Base-by-base conservation (phyloP, 2,329 filamentous ascomycete genomes). In the Rhinocladiella mackenziei region DNA sequence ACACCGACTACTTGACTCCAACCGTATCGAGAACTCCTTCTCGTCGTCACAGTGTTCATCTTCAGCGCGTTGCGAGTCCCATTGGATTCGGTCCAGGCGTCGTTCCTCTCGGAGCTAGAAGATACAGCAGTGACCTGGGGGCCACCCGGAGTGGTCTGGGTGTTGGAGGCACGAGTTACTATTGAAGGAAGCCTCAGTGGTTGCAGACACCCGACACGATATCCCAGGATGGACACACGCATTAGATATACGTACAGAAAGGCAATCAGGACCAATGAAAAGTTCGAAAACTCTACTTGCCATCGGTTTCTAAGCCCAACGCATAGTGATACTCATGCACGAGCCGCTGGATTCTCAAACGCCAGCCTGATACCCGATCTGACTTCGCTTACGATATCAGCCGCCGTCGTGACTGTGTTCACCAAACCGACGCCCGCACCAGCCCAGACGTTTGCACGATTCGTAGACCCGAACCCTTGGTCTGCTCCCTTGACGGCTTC, bases 81-180 rank as follows among this genome's bases (percentile, higher is more conserved):
- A 52, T 58, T 20, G 57, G 57, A 10, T 50, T 57, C 25, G 54
- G 53, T 26, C 42, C 52, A 1, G 53, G 51, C 6, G 33, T 60
- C 29, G 50, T 52, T 31, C 55, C 45, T 7, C 7, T 32, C 14
- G 50, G 50, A 9, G 53, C 43, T 10, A 40, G 53, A n/a, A 51
- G 58, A 34, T 56, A 56, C 37, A 61, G 58, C 38, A 58, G 52
- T 45, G 55, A 59, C 26, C 38, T 61, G 5, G 57, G 58, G 5
- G 53, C 55, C 8, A 57, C 53, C 3, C 55, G 54, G 30, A 54
- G 53, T 46, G 58, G 56, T 7, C 44, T 54, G 34, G 56, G 58
- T 6, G 47, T 52, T 20, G 54, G 56, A 7, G 54, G 57, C 4
- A 58, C 56, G 28, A 49, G 49, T 34, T 55, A 54, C 39, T 43